Evolutionary conservation across 2,329 filamentous ascomycete species (phyloP), one percentile per base, ranked within the genome.

Genomic region (Mariannaea sp.): DNA sequence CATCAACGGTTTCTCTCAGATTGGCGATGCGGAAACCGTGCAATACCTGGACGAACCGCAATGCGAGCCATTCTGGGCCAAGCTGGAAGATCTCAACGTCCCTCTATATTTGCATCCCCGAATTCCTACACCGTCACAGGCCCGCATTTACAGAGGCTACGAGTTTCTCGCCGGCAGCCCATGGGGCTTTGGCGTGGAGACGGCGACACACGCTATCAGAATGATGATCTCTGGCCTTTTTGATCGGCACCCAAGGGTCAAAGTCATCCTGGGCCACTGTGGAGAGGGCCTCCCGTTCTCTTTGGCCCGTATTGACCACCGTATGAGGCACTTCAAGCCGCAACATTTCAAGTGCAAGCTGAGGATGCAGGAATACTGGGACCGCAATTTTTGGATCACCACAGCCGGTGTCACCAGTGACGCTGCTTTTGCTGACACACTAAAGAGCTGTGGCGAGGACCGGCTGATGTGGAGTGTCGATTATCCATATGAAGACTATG

Each of bases 41-140:
- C 39, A 62, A 62, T 70, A 67, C 54, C 70, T 67, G 33, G 69
- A 72, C 24, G 57, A 64, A 7, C 59, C 65, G 3, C 55, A 53
- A 7, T 72, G 65, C 42, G 60, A 66, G 22, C 41, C 58, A 4
- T 59, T 71, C 6, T 72, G 70, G 58, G 62, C 68, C 17, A 66
- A 64, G 1, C 75, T 73, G 4, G 67, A 72, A 40, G 70, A 73
- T n/a, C 69, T 82, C 0, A 73, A 79, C 46, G 76, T 79, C 1
- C 75, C 78, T 0, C 68, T 80, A 22, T 81, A 81, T 58, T 69
- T 81, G 24, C 79, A 81, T 53, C 78, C 78, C 1, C 35, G 35
- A 6, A 26, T 26, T 14, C 41, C 41, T 8, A 12, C 29, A 4
- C 29, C 13, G 29, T 13, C 9, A 13, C 27, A 32, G 27, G 26